These are phyloP conservation scores for Backusella morwellensis DNA, from an alignment of 192 early-diverging fungal species.

Conservation along the genomic window DNA sequence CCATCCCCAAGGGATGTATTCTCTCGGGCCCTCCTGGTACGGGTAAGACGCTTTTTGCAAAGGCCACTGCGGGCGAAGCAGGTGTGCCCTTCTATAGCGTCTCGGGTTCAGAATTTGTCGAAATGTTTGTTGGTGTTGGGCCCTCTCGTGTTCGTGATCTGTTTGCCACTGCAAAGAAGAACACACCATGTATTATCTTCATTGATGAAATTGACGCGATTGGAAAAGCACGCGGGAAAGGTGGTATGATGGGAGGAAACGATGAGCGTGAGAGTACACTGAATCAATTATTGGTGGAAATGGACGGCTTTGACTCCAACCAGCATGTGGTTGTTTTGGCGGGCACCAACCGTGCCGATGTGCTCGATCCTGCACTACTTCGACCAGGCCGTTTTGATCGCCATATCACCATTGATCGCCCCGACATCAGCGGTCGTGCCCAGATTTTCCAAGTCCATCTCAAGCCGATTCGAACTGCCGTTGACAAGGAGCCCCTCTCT, in stretches of 20 bases:
- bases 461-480: conserved; percentile 84
- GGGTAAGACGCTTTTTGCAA: conserved; percentile 97
- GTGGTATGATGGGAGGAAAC: conserved; percentile 86
- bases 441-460: conserved; percentile 97
- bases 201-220: conserved; percentile 99
- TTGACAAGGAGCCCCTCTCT: conserved; percentile 72
- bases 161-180: conserved; percentile 96
- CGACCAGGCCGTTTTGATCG: conserved; percentile 98
- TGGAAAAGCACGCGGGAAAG: conserved; percentile 94
- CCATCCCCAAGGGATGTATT: conserved; percentile 98
- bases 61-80: conserved; percentile 99
- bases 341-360: conserved; percentile 98
- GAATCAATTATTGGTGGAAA: conserved; percentile 98
- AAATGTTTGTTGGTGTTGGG: conserved; percentile 99
- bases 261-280: conserved; percentile 97
- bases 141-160: conserved; percentile 91
- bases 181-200: conserved; percentile 98
- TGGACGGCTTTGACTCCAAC: conserved; percentile 93
- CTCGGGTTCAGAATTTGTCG: conserved; percentile 98
- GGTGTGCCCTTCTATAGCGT: conserved; percentile 96
- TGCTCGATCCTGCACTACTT: conserved; percentile 92
- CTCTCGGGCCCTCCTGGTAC: conserved; percentile 91
- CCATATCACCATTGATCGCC: conserved; percentile 94
- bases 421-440: conserved; percentile 93
- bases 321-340: conserved; percentile 95